Evolutionary conservation across 345 rosid genomes (phyloP).

Genomic region (Melaleuca alternifolia): DNA sequence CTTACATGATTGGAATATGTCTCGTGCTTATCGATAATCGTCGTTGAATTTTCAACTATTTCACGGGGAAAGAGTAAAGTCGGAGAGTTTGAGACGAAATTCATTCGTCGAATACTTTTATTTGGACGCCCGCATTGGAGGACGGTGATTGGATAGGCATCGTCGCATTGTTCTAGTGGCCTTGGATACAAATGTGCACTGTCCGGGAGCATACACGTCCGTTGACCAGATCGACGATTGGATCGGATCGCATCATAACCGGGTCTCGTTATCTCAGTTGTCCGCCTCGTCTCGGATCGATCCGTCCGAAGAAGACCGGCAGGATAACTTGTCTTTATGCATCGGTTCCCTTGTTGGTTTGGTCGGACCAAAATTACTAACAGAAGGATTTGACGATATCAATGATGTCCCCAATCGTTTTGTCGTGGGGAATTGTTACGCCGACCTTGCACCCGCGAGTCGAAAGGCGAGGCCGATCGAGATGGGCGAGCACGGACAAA

Average conservation of each 20-base stretch:
- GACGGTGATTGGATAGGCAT: neutral
- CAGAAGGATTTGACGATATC: no score
- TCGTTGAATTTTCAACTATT: neutral
- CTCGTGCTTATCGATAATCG: neutral
- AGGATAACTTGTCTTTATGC: neutral
- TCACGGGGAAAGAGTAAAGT: neutral
- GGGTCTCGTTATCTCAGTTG: neutral
- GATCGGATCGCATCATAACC: neutral
- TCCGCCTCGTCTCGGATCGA: neutral
- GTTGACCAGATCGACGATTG: no score
- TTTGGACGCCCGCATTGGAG: neutral
- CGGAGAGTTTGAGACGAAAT: neutral
- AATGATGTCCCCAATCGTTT: rapidly evolving
- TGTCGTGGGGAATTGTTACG: neutral
- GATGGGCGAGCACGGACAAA: neutral
- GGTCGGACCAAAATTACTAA: no score
- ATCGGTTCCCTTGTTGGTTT: neutral
- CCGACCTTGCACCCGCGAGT: neutral
- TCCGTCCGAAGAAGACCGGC: neutral
- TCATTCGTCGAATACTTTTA: neutral
- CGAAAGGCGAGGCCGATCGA: neutral
- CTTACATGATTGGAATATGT: neutral
- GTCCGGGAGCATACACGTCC: neutral
- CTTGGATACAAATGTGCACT: neutral
- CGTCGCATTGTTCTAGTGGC: neutral